Base-by-base conservation (phyloP, 1,284 basidiomycete genomes). In the Pyrrhoderma noxium region DNA sequence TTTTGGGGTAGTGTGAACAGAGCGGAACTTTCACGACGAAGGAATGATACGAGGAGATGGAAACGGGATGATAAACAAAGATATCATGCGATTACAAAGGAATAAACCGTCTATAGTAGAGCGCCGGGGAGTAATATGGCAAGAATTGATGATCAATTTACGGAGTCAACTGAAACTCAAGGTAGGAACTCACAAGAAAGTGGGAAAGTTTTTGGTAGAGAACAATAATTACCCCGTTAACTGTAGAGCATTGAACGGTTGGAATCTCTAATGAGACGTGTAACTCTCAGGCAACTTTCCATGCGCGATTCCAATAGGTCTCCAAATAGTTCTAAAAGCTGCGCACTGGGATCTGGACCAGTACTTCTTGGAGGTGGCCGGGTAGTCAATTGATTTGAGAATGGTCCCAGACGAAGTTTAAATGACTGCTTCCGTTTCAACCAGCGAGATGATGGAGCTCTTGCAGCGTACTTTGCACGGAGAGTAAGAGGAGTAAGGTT, bases 281-380 rank as follows among this genome's bases (percentile, higher is more conserved):
- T 76, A 45, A 84, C 69, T 35, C 82, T 70, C 56, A 80, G 71
- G 63, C 84, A 87, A 61, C 80, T 84, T 63, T 86, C 82, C 75
- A 87, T 79, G 48, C 85, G 74, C 4, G 78, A 71, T 59, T 85
- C 80, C 70, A 85, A 76, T 68, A 87, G 78, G 57, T 76, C 74
- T 52, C 80, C 80, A 61, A 83, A 85, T 70, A 80, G 75, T 58
- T 80, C 75, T 52, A 87, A 69, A 50, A 87, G 73, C 46, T 74
- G 74, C 25, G 80, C 68, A 39, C 69, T 65, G 23, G 73, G 68
- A 56, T 76, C 73, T 22, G 53, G 38, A 8, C 11, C 45, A n/a
- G 34, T 22, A 11, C 47, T 39, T 21, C 34, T 44, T 3, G 21
- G 43, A 18, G 60, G 7, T 64, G 63, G 14, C 48, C 57, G 40